These are phyloP conservation scores for Phoenix roebelenii DNA, from an alignment of 176 grass and related monocot genomes.

Conservation along the genomic window DNA sequence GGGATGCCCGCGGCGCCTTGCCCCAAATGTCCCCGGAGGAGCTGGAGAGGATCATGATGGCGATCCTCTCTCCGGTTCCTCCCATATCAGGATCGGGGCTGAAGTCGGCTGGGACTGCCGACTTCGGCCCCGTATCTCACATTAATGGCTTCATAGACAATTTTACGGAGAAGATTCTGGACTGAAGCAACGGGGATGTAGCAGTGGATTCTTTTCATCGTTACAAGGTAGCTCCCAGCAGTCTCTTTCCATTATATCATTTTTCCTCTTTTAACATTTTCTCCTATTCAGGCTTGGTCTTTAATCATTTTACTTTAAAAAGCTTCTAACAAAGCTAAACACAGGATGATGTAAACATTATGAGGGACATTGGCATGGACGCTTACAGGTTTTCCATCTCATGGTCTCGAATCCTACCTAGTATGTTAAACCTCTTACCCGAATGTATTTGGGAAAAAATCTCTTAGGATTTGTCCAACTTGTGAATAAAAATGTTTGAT, in stretches of 20 bases:
- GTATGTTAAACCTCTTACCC: conserved; percentile 4
- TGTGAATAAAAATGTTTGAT: not conserved
- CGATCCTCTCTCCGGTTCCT: no score
- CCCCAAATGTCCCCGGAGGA: no score
- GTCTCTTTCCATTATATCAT: not conserved
- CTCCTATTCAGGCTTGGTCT: not conserved
- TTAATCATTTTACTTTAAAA: not conserved
- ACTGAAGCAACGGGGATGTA: conserved; percentile 61
- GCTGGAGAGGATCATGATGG: no score
- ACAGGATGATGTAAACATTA: conserved; percentile 53
- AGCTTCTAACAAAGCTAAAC: not conserved
- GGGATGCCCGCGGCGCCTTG: no score
- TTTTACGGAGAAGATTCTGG: conserved; percentile 48
- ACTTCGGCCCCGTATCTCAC: no score
- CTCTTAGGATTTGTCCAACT: not conserved
- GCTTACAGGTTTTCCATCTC: conserved; percentile 63
- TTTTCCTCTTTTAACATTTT: not conserved
- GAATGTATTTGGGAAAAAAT: no score
- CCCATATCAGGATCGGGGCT: no score
- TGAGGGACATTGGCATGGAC: conserved; percentile 63
- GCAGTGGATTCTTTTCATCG: conserved; percentile 72
- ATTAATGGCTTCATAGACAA: no score
- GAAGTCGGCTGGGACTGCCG: no score
- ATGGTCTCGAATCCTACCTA: conserved; percentile 58
- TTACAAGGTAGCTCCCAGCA: conserved; percentile 39